Evolutionary conservation across 2,329 filamentous ascomycete species (phyloP), one percentile per base, ranked within the genome.

Genomic region (Ophiostoma pallidulum): DNA sequence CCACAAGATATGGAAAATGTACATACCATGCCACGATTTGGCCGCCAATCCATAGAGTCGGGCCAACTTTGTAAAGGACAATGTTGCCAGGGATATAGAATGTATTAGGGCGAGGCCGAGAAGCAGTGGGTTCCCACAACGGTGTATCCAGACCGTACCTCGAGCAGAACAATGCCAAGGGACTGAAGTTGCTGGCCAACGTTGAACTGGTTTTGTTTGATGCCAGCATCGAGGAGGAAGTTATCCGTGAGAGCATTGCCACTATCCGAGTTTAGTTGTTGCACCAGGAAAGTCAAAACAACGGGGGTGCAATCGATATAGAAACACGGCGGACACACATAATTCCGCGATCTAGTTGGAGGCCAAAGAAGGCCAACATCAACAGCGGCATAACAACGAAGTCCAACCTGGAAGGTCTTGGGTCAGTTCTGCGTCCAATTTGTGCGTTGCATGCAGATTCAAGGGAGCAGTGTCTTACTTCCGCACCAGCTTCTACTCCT

Each of bases 191-290:
- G 71, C n/a, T 72, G 67, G 0, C 73, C 72, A 8, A 74, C 53
- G 44, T 76, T 77, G 54, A 75, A 68, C 41, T 76, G 66, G 43
- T 71, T 65, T 31, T 73, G 73, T 1, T 64, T 66, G 46, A 77
- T 66, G 13, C 63, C 59, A 6, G 76, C 64, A 48, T 77, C 73
- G 3, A 63, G 50, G 13, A 70, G 64, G 37, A 77, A 66, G 3
- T 65, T 70, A 35, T 75, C 73, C 3, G 73, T 77, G 33, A 77
- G 54, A 3, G 73, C 73, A 29, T 72, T 74, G 47, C 67, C 67
- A 45, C 73, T 72, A n/a, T n/a, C n/a, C n/a, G n/a, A n/a, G n/a
- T n/a, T n/a, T n/a, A n/a, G n/a, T n/a, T 50, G 12, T 19, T 9
- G 36, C 29, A 12, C 29, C 29, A 32, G n/a, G 29, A 14, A 32